Evolutionary conservation across 2,329 filamentous ascomycete species (phyloP), one percentile per base, ranked within the genome.

Genomic region (Botryosphaeria dothidea): DNA sequence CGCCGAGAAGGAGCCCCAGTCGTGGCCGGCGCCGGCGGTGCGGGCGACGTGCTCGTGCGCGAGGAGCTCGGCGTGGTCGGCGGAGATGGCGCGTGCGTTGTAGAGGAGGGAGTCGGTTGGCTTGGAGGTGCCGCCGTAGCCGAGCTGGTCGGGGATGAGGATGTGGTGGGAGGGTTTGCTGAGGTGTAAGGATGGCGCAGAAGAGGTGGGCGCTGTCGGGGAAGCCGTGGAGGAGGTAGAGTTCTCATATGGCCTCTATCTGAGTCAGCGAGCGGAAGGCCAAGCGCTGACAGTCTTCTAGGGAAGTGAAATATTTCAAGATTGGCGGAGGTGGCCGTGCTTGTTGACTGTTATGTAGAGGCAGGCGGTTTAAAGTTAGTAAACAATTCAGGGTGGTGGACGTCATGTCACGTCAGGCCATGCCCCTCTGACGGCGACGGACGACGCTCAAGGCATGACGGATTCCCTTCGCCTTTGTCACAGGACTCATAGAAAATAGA

Each of bases 1-100:
- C 0, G 78, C 76, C 9, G 79, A 66, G 6, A 62, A 66, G 11
- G 77, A 77, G 36, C 83, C 83, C 82, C 82, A 85, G 69, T 85
- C 83, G 67, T 84, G 83, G 51, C 82, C 83, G 36, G 79, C 75
- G 62, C 84, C 7, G 56, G 71, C 52, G 13, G 69, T 69, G 17
- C 23, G 21, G 6, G 58, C 27, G 36, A 64, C 41, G 9, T 56
- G 58, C 56, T 72, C 72, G 4, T 68, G 63, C 48, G 73, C 70
- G 15, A 69, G 51, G 9, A 69, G 57, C 19, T 62, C 56, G 6
- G 66, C 56, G 23, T 66, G 17, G 34, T 67, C 67, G 21, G 41
- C 43, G 19, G 60, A 8, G 65, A 65, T 45, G 43, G 19, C 23
- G 17, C 49, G 54, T 9, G 41, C 66, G 31, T 23, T 62, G 52